Conservation (phyloP, 306 rosid species). For the Lathyrus tuberosus region DNA sequence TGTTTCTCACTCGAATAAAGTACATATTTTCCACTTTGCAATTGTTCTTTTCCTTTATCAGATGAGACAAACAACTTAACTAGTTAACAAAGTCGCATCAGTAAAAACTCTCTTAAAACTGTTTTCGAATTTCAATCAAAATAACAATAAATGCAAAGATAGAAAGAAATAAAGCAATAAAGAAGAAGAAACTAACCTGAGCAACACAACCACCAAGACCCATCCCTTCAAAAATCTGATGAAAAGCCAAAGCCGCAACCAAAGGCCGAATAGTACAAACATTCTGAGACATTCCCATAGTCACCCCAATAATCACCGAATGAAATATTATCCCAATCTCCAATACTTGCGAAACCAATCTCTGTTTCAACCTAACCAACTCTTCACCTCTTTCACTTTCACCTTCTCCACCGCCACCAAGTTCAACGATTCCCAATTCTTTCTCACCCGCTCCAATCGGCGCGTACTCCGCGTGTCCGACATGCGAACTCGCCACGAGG, state of each 20-base stretch:
- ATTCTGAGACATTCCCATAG: slow-evolving; percentile 96
- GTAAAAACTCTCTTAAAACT: no score
- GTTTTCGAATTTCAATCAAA: no score
- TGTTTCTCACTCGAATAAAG: no score
- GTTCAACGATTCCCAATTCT: slow-evolving; percentile 37
- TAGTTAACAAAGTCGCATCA: no score
- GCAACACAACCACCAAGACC: slow-evolving; percentile 98
- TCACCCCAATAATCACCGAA: slow-evolving; percentile 84
- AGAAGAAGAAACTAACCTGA: slow-evolving; percentile 51
- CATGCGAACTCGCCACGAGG: slow-evolving; percentile 76
- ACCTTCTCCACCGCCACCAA: slow-evolving; percentile 15
- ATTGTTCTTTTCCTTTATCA: no score
- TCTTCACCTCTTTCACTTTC: slow-evolving; percentile 50
- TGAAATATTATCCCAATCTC: slow-evolving; percentile 96
- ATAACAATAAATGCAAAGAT: no score
- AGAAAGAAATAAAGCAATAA: background rate
- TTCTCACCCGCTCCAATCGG: slow-evolving; percentile 51
- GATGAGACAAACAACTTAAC: no score
- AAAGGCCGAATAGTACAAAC: slow-evolving; percentile 88
- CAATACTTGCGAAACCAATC: slow-evolving; percentile 76
- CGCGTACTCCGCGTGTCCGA: slow-evolving; percentile 62
- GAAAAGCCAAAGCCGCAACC: slow-evolving; percentile 88
- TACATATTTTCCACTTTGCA: no score
- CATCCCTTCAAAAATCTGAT: slow-evolving; percentile 95
- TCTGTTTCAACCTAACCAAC: slow-evolving; percentile 64